Evolutionary conservation across 345 rosid genomes (phyloP), one percentile per base, ranked within the genome.

Genomic region (Rhodomyrtus tomentosa): DNA sequence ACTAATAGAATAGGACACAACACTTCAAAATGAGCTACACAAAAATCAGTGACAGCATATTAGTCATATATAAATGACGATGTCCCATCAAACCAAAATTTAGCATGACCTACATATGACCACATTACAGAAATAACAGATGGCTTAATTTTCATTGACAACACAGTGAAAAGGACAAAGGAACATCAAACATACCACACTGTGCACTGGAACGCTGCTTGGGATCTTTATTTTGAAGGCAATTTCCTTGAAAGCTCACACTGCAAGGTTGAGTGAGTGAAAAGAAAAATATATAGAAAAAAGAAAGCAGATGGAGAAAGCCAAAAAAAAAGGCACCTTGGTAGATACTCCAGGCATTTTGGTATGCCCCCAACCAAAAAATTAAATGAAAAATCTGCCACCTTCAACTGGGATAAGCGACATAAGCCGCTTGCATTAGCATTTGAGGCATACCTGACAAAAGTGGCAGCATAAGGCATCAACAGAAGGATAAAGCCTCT

Each of bases 161-260:
- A 38, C 48, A 29, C 16, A 24, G 40, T 68, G 11, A 32, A 73
- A 74, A n/a, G 53, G 59, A 42, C 22, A 38, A 73, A 52, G 13
- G n/a, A 68, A 85, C 54, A 80, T 83, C 49, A 4, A 20, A 89
- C 91, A 82, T 87, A 94, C 99, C 95, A 58, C 99, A 97, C 83
- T 90, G 93, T 4, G 88, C 85, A 82, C 87, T 38, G 68, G 98
- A 85, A 50, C 99, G 96, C 88, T 93, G 99, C 87, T 90, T 95
- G 29, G 88, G 83, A 84, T 93, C 91, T 87, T 89, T 94, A 85
- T 82, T 86, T 80, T 92, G 88, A 80, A 97, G 92, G 89, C 99
- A 97, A 86, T 97, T 97, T 83, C 98, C 99, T 88, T 92, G 98
- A 88, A 97, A 97, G 93, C 95, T 97, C 54, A 89, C 54, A 84